Evolutionary conservation across 345 rosid species (phyloP), one percentile per base, ranked within the genome.

Genomic region (Linum usitatissimum): DNA sequence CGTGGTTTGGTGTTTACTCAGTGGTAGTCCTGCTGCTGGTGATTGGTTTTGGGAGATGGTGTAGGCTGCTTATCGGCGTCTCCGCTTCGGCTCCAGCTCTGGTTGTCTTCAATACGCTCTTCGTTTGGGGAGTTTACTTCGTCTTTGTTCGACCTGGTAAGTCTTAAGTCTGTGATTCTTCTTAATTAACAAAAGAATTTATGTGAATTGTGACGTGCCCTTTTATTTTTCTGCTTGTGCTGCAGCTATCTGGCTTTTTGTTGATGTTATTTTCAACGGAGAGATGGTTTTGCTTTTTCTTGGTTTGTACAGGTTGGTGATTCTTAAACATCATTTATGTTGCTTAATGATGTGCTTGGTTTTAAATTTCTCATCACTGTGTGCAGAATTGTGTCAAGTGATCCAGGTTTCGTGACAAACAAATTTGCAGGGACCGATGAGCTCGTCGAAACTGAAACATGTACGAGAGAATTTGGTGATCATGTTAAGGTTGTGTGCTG

Each of bases 41-140:
- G 38, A 15, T 74, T 49, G 91, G 77, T 3, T 9, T 78, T 20
- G 79, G 80, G 28, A 67, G 83, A 61, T 68, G 75, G 73, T 80
- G 73, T 51, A 74, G 80, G 75, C 76, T 76, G 69, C 62, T 80
- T 19, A 67, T 76, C 58, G 79, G 83, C 61, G 70, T 79, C 59
- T 36, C 31, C 66, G 75, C 81, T 12, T 83, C 86, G 0, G 86
- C 87, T 55, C 77, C 86, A 18, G 87, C 83, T 65, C 70, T 81
- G 30, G 86, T 85, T 20, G 70, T 83, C 78, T 67, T 66, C 71
- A 79, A 18, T 39, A 40, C 76, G 23, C 38, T 76, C 18, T 83
- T 80, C 66, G 10, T 79, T 18, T 83, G 91, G 87, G 60, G 39
- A 68, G 76, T 79, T 65, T 81, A 83, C 60, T 19, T 70, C 36